phyloP scores from a whole-genome alignment of 495 filamentous ascomycete genomes.

The Acidomyces sp. region DNA sequence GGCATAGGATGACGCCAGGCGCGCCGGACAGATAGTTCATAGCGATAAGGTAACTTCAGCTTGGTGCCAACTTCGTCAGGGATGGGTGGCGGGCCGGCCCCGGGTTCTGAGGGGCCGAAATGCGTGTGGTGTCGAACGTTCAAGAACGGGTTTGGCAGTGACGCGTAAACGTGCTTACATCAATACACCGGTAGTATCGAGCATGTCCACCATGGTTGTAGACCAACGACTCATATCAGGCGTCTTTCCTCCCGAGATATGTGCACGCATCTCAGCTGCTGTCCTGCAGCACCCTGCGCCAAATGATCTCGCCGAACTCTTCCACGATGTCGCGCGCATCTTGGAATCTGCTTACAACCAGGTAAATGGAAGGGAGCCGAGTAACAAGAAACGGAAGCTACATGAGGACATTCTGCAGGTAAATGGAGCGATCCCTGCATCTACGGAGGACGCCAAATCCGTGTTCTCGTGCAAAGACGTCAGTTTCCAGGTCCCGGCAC shows the following conservation, averaged over 20 bases:
- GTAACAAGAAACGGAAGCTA: slow-evolving; percentile 19
- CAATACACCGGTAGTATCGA: not conserved
- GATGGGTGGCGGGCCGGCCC: too few relatives aligned
- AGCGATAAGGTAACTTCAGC: too few relatives aligned
- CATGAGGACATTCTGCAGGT: slow-evolving; percentile 4
- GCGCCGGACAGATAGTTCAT: too few relatives aligned
- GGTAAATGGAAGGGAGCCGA: not conserved
- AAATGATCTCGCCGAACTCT: slow-evolving; percentile 1
- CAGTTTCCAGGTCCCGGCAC: slow-evolving; percentile 45
- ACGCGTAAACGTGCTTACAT: too few relatives aligned
- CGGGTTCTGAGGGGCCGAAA: too few relatives aligned
- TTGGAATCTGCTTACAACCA: not conserved
- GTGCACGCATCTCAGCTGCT: not conserved
- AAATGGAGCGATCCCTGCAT: not conserved
- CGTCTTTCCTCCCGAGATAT: not conserved
- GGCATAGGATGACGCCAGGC: too few relatives aligned
- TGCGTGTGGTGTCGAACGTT: too few relatives aligned
- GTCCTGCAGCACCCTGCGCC: not conserved
- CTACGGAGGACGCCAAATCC: not conserved
- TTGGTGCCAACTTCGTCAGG: too few relatives aligned
- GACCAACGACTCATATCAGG: not conserved
- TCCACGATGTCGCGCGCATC: slow-evolving; percentile 9
- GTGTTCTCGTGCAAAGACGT: slow-evolving; percentile 20
- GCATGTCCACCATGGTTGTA: not conserved
- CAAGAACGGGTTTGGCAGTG: too few relatives aligned